Evolutionary conservation across 768 basidiomycete species (phyloP).

Genomic region (Podaxis sp.): DNA sequence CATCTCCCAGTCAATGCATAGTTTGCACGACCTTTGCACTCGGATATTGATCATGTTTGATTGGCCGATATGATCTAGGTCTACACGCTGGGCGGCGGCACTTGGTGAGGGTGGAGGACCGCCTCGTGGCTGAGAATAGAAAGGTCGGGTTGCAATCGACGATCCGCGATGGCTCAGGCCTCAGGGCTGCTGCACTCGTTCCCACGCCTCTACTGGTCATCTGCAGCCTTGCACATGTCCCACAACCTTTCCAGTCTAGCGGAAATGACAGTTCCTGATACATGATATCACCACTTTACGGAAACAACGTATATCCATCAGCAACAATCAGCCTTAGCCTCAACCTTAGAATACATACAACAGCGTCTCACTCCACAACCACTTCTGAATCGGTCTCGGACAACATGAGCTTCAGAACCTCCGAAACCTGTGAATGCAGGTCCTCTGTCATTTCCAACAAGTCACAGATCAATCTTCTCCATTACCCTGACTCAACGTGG

Average conservation of each 20-base stretch:
- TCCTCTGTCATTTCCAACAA: constrained; percentile 38
- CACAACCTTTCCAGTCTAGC: not conserved
- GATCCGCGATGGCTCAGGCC: constrained; percentile 8
- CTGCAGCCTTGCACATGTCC: not conserved
- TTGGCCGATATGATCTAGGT: not conserved
- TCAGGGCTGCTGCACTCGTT: not conserved
- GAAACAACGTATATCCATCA: no score
- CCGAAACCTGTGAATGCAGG: constrained; percentile 59
- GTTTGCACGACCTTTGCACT: not conserved
- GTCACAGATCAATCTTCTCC: not conserved
- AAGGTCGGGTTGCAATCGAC: constrained; percentile 2
- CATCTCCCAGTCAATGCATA: not conserved
- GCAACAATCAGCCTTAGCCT: no score
- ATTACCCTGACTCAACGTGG: not conserved
- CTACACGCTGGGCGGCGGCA: no score
- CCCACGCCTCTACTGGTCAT: constrained; percentile 1
- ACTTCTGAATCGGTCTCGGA: constrained; percentile 42
- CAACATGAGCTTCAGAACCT: constrained; percentile 55
- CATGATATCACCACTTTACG: not conserved
- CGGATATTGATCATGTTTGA: not conserved
- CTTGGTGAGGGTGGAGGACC: not conserved
- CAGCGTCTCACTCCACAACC: not conserved
- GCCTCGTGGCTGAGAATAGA: constrained; percentile 12
- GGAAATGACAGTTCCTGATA: not conserved
- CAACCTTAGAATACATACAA: no score